Evolutionary conservation across 805 yeast species (phyloP).

Genomic region (Metschnikowia shivogae): DNA sequence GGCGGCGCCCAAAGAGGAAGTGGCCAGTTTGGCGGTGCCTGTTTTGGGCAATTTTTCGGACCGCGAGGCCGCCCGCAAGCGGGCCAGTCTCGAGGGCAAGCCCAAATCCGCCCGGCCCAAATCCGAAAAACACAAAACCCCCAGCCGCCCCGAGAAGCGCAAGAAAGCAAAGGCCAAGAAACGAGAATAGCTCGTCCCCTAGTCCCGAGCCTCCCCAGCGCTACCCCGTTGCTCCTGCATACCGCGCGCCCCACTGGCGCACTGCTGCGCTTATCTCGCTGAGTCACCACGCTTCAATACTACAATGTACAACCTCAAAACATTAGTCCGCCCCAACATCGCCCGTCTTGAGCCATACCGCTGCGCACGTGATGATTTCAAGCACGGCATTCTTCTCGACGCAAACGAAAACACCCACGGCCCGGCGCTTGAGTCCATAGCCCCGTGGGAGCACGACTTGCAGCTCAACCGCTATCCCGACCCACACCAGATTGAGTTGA

Average conservation of each 20-base stretch:
- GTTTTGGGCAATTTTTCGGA: no score
- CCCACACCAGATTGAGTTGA: slow-evolving; percentile 83
- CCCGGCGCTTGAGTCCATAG: slow-evolving; percentile 55
- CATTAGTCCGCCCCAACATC: slow-evolving; percentile 81
- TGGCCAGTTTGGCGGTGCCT: no score
- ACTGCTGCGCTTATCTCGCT: slow-evolving; percentile 1
- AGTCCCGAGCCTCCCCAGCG: no score
- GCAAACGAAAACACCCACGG: slow-evolving; percentile 97
- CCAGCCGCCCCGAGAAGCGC: no score
- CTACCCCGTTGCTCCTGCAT: slow-evolving; percentile 1
- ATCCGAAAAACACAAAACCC: no score
- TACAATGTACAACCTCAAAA: slow-evolving; percentile 32
- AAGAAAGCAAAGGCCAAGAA: no score
- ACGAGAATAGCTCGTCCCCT: no score
- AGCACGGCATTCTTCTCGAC: slow-evolving; percentile 81
- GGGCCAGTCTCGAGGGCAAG: no score
- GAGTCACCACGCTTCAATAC: slow-evolving; percentile 1
- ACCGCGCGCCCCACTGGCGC: background rate
- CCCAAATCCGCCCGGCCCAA: no score
- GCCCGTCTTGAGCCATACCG: slow-evolving; percentile 81
- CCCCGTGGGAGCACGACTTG: slow-evolving; percentile 42
- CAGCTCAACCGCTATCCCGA: slow-evolving; percentile 92
- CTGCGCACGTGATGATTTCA: slow-evolving; percentile 95
- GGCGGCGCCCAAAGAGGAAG: no score
- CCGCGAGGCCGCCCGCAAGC: no score